Evolutionary conservation across 352 stramenopile genomes (phyloP).

Genomic region (Phytophthora pistaciae): DNA sequence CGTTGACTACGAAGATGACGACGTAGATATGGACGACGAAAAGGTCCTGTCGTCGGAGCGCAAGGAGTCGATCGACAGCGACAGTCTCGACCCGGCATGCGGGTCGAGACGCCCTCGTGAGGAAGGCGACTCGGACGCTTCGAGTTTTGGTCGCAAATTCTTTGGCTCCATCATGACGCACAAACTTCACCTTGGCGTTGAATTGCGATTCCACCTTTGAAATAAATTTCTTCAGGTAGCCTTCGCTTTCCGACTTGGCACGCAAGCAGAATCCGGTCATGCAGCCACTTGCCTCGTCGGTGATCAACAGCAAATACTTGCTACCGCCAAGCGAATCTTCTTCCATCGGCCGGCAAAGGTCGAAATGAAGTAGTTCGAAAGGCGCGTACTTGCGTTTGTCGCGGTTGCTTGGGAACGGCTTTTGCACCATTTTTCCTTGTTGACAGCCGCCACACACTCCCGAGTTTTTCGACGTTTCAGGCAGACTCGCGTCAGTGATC

Average conservation of each 20-base stretch:
- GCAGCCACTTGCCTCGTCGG: constrained; percentile 28
- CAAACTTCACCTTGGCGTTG: constrained; percentile 16
- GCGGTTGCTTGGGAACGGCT: constrained; percentile 16
- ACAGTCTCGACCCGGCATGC: too few relatives aligned
- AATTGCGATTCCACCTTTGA: not conserved
- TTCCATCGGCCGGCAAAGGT: constrained; percentile 26
- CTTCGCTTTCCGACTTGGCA: not conserved
- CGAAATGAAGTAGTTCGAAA: constrained; percentile 29
- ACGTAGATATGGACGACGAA: too few relatives aligned
- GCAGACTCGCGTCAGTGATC: constrained; percentile 14
- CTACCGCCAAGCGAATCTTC: constrained; percentile 18
- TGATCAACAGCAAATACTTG: constrained; percentile 26
- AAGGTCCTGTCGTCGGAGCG: too few relatives aligned
- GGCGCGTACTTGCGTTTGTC: constrained; percentile 12
- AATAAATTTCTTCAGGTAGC: constrained; percentile 3
- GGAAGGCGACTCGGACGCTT: too few relatives aligned
- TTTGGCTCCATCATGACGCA: constrained; percentile 21
- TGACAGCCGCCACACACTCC: not conserved
- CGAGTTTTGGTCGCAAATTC: constrained; percentile 20
- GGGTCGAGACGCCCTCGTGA: too few relatives aligned
- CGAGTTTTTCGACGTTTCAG: constrained; percentile 1
- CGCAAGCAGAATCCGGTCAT: constrained; percentile 28
- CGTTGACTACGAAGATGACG: too few relatives aligned
- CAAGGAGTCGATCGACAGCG: too few relatives aligned
- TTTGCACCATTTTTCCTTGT: constrained; percentile 32